Base-by-base conservation (phyloP, 768 basidiomycete species). In the Termitomyces sp. region DNA sequence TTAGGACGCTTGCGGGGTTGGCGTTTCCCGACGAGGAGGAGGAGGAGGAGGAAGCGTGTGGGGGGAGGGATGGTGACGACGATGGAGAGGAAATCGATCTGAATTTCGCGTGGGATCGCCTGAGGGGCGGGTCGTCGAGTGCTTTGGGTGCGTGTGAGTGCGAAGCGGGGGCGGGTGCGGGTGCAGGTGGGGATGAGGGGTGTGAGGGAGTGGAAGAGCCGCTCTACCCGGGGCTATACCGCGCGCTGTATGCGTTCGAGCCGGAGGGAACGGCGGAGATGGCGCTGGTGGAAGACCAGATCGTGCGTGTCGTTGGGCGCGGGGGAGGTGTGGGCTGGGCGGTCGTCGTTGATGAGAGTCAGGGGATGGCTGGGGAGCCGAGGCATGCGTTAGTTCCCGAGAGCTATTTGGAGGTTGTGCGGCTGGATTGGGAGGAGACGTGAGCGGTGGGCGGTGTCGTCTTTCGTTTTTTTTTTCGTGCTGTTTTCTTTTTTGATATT, bases 241-340 rank as follows among this genome's bases (percentile, higher is more conserved):
- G 87, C 16, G 90, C 92, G 8, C 12, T 91, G 69, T 94, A 88
- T 61, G 78, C 84, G 4, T 93, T 95, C 61, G 85, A 86, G 59
- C 88, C 89, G 0, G 89, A 93, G 64, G 87, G 90, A 1, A 84
- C 83, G 18, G 88, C 89, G 36, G 93, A 95, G 82, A 91, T 93
- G 89, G 77, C 76, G 44, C 71, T 94, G 55, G 82, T 79, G 62
- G 89, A 91, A 70, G 92, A 87, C 45, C 89, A 93, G 72, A 62
- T 89, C 48, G 86, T 94, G 14, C 76, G 77, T 2, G 89, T 92
- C 27, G 71, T 91, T 3, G 89, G 89, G 10, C 66, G 89, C 47
- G 89, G 90, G 4, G 89, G 90, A 0, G 89, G 89, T 0, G 85
- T 87, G 2, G 90, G 90, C 0, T 91, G 90, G 91, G 90, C 88